A percentile compares a stretch with the other conserved stretches of the same genome.
These are phyloP conservation scores for Cornus suecica DNA, from an alignment of 148 eudicot genomes.

Conservation along the genomic window DNA sequence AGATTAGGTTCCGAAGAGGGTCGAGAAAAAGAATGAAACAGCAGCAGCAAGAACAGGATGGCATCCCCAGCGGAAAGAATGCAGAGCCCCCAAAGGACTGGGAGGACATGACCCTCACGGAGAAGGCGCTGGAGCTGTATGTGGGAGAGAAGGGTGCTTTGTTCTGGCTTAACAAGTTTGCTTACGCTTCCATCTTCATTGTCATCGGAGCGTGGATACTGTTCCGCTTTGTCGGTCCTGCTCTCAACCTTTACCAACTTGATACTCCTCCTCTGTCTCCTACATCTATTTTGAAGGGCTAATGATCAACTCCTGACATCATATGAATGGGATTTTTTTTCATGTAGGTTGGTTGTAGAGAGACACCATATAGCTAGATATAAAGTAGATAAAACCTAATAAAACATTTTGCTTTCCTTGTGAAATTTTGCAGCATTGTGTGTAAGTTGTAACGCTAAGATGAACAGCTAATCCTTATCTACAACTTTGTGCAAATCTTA, in stretches of 20 bases:
- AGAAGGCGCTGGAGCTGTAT: constrained; percentile 70
- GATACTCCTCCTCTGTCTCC: constrained; percentile 73
- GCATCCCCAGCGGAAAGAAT: neutral
- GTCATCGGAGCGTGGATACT: constrained; percentile 79
- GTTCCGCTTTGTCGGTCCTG: constrained; percentile 83
- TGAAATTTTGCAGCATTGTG: neutral
- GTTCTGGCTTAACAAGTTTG: constrained; percentile 86
- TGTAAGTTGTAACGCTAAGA: neutral
- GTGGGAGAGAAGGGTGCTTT: constrained; percentile 72
- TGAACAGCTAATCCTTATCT: neutral
- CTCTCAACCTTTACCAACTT: constrained; percentile 75
- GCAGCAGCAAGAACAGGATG: constrained; percentile 16
- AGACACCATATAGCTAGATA: neutral
- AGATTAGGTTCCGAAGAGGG: constrained; percentile 56
- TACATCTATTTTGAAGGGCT: constrained; percentile 33
- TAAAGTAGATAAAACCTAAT: neutral
- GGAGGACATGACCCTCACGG: constrained; percentile 66
- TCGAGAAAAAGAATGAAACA: constrained; percentile 23
- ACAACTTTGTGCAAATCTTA: neutral
- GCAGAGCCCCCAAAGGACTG: constrained; percentile 44
- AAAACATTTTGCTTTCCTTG: neutral
- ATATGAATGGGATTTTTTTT: neutral
- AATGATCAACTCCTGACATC: constrained; percentile 3
- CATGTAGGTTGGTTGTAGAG: neutral
- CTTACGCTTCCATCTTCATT: constrained; percentile 75